Evolutionary conservation across 2,329 filamentous ascomycete genomes (phyloP), one percentile per base, ranked within the genome.

Genomic region (Iodosphaeria phyllophila): DNA sequence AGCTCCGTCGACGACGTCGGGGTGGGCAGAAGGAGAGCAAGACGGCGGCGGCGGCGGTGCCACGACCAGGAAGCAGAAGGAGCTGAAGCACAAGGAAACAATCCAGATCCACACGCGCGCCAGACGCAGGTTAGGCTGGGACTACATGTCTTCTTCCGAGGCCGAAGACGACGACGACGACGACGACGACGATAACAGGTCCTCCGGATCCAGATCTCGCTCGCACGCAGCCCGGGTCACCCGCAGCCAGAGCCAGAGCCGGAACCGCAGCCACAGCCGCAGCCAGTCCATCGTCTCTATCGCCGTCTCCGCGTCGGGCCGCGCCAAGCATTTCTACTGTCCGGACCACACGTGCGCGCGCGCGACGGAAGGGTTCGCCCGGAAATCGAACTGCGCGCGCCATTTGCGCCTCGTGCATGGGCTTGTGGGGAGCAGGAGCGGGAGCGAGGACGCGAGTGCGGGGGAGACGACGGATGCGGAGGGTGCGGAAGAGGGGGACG

Each of bases 381-480:
- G 46, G 40, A 30, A 43, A 5, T 8, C 22, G 7, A 50, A 51
- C 22, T 34, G 58, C 22, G 22, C 36, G 23, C 41, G 56, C 26
- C 64, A 70, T 33, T 31, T 64, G 23, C 47, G 41, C 29, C 37
- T 47, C 5, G 39, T 51, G 8, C 64, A 68, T 36, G 27, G 44
- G 34, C 24, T 23, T 16, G 27, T 36, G 8, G 24, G 25, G 6
- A 22, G 26, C 9, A 26, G 22, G 18, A 43, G 50, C 12, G 34
- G 41, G 16, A 50, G 51, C 12, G 39, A 38, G 16, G 39, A 41
- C n/a, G 38, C 47, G 33, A 51, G 57, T 30, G 60, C 53, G 36
- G 62, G 59, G 28, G 64, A 70, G 37, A 60, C 68, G 37, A 42
- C 15, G 29, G 45, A 42, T n/a, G n/a, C n/a, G n/a, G n/a, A n/a